Evolutionary conservation across 495 filamentous ascomycete species (phyloP).

Genomic region (Neurospora sublineolata): DNA sequence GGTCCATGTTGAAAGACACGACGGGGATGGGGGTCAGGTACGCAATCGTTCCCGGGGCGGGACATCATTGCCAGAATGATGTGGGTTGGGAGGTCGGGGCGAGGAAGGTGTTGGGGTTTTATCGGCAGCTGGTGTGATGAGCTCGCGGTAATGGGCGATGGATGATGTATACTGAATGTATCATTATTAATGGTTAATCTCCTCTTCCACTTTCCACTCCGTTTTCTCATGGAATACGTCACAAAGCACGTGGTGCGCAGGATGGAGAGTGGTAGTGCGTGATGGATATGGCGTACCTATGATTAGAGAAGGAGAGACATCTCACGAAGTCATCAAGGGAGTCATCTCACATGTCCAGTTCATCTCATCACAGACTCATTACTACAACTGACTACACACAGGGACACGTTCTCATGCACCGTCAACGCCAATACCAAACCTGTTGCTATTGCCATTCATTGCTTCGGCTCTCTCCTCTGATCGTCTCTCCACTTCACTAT

Average conservation of each 20-base stretch:
- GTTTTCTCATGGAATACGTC: background rate
- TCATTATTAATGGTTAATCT: background rate
- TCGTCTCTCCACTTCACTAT: background rate
- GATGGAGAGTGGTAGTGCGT: background rate
- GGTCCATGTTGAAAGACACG: slow-evolving; percentile 7
- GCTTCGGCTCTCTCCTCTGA: background rate
- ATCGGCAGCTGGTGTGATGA: too few relatives aligned
- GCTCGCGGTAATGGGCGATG: too few relatives aligned
- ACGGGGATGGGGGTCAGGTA: slow-evolving; percentile 21
- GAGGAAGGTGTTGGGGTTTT: slow-evolving; percentile 25
- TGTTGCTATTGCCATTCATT: background rate
- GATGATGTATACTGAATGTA: background rate
- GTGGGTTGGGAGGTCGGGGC: slow-evolving; percentile 27
- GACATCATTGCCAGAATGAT: slow-evolving; percentile 40
- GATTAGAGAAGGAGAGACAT: background rate
- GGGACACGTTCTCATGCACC: background rate
- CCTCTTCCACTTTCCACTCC: background rate
- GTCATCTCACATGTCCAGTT: background rate
- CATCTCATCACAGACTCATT: background rate
- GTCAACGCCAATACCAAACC: background rate
- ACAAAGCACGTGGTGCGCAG: background rate
- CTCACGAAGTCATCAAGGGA: background rate
- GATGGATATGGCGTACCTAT: background rate
- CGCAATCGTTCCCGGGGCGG: slow-evolving; percentile 23
- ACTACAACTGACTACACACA: background rate